These are phyloP conservation scores for Monilinia vaccinii-corymbosi DNA, from an alignment of 2,329 filamentous ascomycete genomes.

Conservation along the genomic window DNA sequence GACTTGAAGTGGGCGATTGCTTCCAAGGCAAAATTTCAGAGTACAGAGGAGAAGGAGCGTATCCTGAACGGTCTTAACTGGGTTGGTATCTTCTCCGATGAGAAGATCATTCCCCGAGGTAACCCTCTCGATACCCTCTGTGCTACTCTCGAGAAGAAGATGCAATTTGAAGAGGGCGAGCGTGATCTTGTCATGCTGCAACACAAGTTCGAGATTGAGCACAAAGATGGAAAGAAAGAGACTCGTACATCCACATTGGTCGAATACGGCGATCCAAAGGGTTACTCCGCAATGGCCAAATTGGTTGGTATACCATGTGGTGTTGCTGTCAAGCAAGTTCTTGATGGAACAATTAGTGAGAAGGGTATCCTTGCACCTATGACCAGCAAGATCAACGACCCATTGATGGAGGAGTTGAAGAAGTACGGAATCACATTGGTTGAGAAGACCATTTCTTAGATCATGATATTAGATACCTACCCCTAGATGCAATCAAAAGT, in stretches of 20 bases:
- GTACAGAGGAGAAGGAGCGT: constrained; percentile 57
- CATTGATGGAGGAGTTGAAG: constrained; percentile 68
- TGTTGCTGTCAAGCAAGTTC: constrained; percentile 68
- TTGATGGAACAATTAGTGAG: constrained; percentile 63
- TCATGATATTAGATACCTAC: neutral
- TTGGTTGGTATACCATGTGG: constrained; percentile 68
- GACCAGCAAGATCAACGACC: constrained; percentile 59
- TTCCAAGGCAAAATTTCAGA: constrained; percentile 64
- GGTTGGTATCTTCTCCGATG: constrained; percentile 60
- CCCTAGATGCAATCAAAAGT: neutral
- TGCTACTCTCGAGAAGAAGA: constrained; percentile 81
- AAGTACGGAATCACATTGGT: constrained; percentile 66
- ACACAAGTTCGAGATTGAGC: constrained; percentile 77
- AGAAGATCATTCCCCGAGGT: constrained; percentile 59
- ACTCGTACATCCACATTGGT: constrained; percentile 71
- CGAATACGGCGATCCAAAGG: constrained; percentile 71
- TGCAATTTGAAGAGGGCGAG: constrained; percentile 76
- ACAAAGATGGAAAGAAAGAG: constrained; percentile 68
- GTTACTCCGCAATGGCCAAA: constrained; percentile 78
- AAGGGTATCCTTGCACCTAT: constrained; percentile 73
- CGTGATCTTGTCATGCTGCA: constrained; percentile 74
- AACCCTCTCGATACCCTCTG: constrained; percentile 89
- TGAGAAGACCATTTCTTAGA: constrained; percentile 50
- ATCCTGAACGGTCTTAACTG: constrained; percentile 66
- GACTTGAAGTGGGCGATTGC: constrained; percentile 67